Percentiles rank a stretch among this genome's conserved stretches.
Evolutionary conservation across 31 red algal genomes (phyloP).

Genomic region (Odonthalia washingtoniensis): DNA sequence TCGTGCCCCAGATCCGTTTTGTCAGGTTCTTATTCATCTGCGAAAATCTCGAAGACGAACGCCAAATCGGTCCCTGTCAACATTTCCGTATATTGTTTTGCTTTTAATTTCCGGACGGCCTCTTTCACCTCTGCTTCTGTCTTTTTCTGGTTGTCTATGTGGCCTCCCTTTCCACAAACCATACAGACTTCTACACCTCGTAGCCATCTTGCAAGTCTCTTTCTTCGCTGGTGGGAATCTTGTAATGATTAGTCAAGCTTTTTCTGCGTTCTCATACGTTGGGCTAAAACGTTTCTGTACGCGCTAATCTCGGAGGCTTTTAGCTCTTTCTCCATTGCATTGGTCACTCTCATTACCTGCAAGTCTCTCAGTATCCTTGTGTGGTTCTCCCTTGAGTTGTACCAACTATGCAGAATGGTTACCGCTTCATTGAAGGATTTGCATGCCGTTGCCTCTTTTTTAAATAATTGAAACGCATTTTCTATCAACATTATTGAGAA

Average conservation of each 20-base stretch:
- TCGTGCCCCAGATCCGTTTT: background rate
- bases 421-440: too few relatives aligned
- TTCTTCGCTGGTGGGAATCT: background rate
- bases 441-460: too few relatives aligned
- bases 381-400: too few relatives aligned
- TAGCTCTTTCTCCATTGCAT: too few relatives aligned
- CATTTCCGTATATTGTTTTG: background rate
- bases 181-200: slow-evolving; percentile 24
- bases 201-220: slow-evolving; percentile 1
- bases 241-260: background rate
- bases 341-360: too few relatives aligned
- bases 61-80: background rate
- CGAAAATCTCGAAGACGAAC: slow-evolving; percentile 16
- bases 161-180: slow-evolving; percentile 26
- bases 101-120: slow-evolving; percentile 10
- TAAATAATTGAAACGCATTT: too few relatives aligned
- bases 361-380: too few relatives aligned
- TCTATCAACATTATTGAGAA: too few relatives aligned
- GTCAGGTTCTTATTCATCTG: too few relatives aligned
- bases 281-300: background rate
- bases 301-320: too few relatives aligned
- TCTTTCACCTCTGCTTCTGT: slow-evolving; percentile 1
- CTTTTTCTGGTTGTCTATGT: background rate
- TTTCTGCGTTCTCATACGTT: background rate
- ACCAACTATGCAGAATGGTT: too few relatives aligned